phyloP scores from a whole-genome alignment of 257 asterid species.

The Coffea eugenioides region DNA sequence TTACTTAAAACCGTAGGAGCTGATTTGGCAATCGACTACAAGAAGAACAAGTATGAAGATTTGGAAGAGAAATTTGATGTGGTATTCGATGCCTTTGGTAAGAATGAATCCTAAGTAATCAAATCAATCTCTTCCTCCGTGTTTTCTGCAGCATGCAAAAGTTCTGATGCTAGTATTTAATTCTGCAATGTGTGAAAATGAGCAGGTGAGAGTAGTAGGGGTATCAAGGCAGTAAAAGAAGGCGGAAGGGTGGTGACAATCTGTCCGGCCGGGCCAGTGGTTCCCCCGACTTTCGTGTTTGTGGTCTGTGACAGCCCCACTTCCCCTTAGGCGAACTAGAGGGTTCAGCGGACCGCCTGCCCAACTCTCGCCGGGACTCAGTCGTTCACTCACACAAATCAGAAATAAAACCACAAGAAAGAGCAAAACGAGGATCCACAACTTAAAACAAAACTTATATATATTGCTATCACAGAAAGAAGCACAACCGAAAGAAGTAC shows the following conservation, averaged over 20 bases:
- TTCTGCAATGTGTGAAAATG: neutral
- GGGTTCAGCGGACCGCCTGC: no score
- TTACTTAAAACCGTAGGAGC: conserved; percentile 66
- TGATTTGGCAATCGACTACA: conserved; percentile 80
- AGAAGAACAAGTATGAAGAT: conserved; percentile 65
- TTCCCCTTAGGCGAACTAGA: no score
- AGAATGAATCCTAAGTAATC: conserved; percentile 7
- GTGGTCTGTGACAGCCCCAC: no score
- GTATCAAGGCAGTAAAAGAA: conserved; percentile 68
- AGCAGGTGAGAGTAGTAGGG: conserved; percentile 72
- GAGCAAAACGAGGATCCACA: no score
- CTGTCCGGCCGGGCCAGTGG: conserved; percentile 38
- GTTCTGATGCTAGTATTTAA: no score
- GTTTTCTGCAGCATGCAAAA: neutral
- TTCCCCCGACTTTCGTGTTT: conserved; percentile 65
- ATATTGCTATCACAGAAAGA: no score
- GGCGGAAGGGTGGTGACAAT: conserved; percentile 71
- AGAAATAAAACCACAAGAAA: no score
- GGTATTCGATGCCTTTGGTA: conserved; percentile 80
- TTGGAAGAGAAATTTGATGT: conserved; percentile 67
- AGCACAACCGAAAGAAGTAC: no score
- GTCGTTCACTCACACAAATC: no score
- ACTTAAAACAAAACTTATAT: no score
- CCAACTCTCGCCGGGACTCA: no score
- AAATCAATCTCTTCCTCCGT: neutral